Evolutionary conservation across 768 basidiomycete genomes (phyloP), one percentile per base, ranked within the genome.

Genomic region (Baorangia bicolor): DNA sequence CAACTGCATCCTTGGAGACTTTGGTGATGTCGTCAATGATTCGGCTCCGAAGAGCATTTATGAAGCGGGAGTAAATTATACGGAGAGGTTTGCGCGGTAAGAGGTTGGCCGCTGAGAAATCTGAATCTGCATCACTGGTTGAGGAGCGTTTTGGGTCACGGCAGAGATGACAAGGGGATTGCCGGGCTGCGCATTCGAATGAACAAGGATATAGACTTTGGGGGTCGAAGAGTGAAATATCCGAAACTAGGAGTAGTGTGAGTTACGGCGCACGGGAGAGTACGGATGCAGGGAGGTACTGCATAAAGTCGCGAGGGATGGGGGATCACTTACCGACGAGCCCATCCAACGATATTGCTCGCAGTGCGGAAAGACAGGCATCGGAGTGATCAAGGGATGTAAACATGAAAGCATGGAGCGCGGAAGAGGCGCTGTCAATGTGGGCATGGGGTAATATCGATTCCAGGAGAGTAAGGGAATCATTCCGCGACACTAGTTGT

Each of bases 401-500:
- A 28, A 88, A 68, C 16, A 72, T 69, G 66, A 88, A 90, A n/a
- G 83, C 77, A 70, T 87, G 82, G 51, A 90, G 75, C 25, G 70
- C 62, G n/a, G 74, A 76, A 10, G 75, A 66, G 25, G 73, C 70
- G 48, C 76, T 69, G 33, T 74, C 74, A 44, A 83, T 69, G 58
- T 81, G 75, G 27, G 82, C 78, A 56, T 78, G 77, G 40, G 81
- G 73, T 23, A 89, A 67, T 27, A 85, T 65, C 11, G 83, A 81
- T 7, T 81, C 77, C 8, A 78, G 59, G 47, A 88, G 68, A 4
- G 75, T 28, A 21, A 70, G 61, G 13, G 73, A 64, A 11, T 62
- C 53, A 56, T 79, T 77, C 44, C 71, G 73, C 20, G 71, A 64
- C 10, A 84, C 48, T 3, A 88, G 61, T 6, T 69, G 67, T 54